A percentile compares a stretch with the other conserved stretches of the same genome.
phyloP scores from a whole-genome alignment of 345 rosid genomes.

The Bruguiera gymnorhiza region DNA sequence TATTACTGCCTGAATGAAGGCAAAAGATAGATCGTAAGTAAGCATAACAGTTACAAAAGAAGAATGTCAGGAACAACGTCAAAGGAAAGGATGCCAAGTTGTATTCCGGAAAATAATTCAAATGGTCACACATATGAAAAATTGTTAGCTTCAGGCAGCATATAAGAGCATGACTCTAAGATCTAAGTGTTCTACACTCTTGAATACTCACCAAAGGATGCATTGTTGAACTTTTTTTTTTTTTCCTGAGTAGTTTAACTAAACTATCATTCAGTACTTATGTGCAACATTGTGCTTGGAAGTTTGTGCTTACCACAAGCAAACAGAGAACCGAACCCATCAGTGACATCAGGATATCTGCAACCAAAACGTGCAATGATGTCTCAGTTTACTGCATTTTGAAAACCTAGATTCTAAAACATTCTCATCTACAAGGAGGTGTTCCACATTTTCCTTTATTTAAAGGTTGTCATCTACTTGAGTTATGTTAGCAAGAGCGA shows the following conservation, averaged over 20 bases:
- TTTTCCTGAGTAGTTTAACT: neutral
- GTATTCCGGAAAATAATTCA: too few relatives aligned
- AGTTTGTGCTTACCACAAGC: constrained; percentile 60
- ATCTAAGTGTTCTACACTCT: too few relatives aligned
- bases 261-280: neutral
- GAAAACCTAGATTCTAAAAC: too few relatives aligned
- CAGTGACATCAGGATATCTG: constrained; percentile 89
- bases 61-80: neutral
- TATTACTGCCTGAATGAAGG: constrained; percentile 58
- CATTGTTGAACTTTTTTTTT: neutral
- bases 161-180: neutral
- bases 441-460: too few relatives aligned
- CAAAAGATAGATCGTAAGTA: neutral
- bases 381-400: neutral
- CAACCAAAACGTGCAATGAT: constrained; percentile 1
- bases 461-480: too few relatives aligned
- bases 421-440: too few relatives aligned
- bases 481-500: too few relatives aligned
- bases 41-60: neutral
- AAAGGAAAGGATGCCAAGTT: too few relatives aligned
- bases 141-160: neutral
- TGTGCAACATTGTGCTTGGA: neutral
- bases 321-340: constrained; percentile 82
- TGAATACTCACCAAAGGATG: neutral
- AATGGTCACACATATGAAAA: too few relatives aligned